A percentile compares a stretch with the other conserved stretches of the same genome.
phyloP scores from a whole-genome alignment of 2,329 filamentous ascomycete genomes.

The Aureobasidium sp. region DNA sequence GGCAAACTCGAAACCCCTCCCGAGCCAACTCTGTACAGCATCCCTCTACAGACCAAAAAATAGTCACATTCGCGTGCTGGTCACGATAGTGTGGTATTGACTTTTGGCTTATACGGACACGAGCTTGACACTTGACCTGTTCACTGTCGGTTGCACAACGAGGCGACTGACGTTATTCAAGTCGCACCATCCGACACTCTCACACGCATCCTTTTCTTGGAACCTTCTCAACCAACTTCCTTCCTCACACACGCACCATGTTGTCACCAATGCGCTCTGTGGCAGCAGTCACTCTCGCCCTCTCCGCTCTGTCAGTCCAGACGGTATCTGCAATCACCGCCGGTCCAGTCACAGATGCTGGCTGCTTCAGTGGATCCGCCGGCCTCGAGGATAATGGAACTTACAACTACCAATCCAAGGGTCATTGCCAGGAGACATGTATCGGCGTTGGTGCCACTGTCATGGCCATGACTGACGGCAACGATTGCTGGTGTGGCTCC shows the following conservation, averaged over 20 bases:
- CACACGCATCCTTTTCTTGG: background rate
- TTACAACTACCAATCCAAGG: conserved; percentile 48
- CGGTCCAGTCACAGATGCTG: conserved; percentile 29
- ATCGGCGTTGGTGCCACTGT: conserved; percentile 43
- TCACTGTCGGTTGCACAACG: background rate
- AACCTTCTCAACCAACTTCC: background rate
- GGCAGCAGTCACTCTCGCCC: conserved; percentile 4
- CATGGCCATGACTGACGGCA: conserved; percentile 54
- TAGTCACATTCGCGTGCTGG: conserved; percentile 7
- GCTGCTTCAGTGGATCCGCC: conserved; percentile 47
- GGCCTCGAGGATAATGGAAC: conserved; percentile 42
- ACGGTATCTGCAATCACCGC: conserved; percentile 11
- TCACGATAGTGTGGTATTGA: conserved; percentile 13
- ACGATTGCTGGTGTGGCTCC: conserved; percentile 67
- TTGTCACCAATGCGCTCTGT: conserved; percentile 1
- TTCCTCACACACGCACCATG: background rate
- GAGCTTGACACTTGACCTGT: background rate
- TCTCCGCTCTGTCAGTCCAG: conserved; percentile 7
- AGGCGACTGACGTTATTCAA: conserved; percentile 3
- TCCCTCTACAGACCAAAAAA: background rate
- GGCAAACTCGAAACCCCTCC: background rate
- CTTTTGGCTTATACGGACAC: background rate
- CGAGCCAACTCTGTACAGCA: background rate
- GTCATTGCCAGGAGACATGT: conserved; percentile 51
- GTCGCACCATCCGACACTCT: conserved; percentile 2